Percentiles rank a stretch among this genome's conserved stretches.
These are phyloP conservation scores for Plasmodium coatneyi DNA, from an alignment of 169 alveolate species.

Conservation along the genomic window DNA sequence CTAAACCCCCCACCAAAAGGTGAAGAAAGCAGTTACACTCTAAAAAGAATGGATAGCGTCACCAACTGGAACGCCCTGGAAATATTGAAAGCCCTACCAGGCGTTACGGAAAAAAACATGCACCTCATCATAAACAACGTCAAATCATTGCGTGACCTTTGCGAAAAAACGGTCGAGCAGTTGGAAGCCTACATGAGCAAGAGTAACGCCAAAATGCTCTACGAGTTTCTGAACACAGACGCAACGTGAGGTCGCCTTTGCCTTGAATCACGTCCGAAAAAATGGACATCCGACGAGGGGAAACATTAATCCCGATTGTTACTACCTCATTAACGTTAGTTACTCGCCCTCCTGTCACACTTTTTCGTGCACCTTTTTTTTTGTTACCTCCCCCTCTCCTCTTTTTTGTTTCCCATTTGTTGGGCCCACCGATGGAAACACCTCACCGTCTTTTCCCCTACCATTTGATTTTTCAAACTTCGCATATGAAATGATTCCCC, in stretches of 20 bases:
- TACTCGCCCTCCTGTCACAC: neutral
- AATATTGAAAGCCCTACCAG: conserved; percentile 62
- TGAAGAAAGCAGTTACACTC: neutral
- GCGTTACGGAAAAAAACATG: conserved; percentile 72
- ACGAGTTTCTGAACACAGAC: conserved; percentile 59
- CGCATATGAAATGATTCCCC: neutral
- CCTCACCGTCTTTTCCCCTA: neutral
- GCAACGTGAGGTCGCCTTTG: neutral
- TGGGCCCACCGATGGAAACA: neutral
- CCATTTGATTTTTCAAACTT: neutral
- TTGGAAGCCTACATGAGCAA: conserved; percentile 71
- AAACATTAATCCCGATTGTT: neutral
- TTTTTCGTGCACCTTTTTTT: neutral
- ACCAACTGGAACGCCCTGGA: conserved; percentile 71
- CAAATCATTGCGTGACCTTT: conserved; percentile 43
- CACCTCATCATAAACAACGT: conserved; percentile 65
- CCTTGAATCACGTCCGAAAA: neutral
- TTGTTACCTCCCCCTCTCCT: neutral
- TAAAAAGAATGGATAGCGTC: conserved; percentile 38
- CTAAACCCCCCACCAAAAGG: neutral
- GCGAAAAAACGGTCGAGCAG: conserved; percentile 53
- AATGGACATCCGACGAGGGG: neutral
- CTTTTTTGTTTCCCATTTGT: neutral
- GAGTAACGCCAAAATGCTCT: conserved; percentile 60
- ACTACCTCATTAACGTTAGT: neutral